phyloP scores from a whole-genome alignment of 352 stramenopile genomes.

The Phytophthora cactorum region DNA sequence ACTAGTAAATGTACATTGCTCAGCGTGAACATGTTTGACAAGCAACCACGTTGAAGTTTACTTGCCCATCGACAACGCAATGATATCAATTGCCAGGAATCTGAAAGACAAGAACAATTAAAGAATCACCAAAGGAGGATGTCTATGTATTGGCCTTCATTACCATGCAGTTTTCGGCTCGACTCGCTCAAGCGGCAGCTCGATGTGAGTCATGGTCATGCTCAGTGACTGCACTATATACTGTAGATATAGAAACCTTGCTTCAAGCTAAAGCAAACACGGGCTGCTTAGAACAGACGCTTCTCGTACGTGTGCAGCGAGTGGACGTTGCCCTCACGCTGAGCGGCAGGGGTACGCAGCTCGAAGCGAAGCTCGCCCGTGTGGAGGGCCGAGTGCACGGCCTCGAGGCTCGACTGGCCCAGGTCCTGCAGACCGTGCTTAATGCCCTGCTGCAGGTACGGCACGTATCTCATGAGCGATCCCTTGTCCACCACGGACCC shows the following conservation, averaged over 20 bases:
- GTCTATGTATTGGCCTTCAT: constrained; percentile 47
- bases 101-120: too few relatives aligned
- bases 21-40: background rate
- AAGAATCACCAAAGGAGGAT: constrained; percentile 11
- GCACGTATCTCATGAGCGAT: constrained; percentile 98
- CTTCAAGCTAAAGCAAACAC: constrained; percentile 29
- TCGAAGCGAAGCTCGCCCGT: constrained; percentile 95
- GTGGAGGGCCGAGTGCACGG: constrained; percentile 85
- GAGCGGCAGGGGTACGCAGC: constrained; percentile 97
- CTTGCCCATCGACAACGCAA: too few relatives aligned
- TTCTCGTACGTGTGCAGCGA: constrained; percentile 98
- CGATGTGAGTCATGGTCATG: constrained; percentile 33
- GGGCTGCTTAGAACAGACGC: constrained; percentile 74
- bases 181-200: constrained; percentile 26
- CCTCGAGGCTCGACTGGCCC: constrained; percentile 91
- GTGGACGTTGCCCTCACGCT: constrained; percentile 99
- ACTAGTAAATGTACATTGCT: background rate
- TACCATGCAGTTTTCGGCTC: constrained; percentile 49
- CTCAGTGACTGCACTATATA: constrained; percentile 54
- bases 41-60: too few relatives aligned
- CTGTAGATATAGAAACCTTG: constrained; percentile 44
- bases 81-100: too few relatives aligned
- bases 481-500: constrained; percentile 99
- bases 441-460: constrained; percentile 98
- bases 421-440: constrained; percentile 99